Conservation (phyloP, 345 rosid genomes). For the Hypericum androsaemum region DNA sequence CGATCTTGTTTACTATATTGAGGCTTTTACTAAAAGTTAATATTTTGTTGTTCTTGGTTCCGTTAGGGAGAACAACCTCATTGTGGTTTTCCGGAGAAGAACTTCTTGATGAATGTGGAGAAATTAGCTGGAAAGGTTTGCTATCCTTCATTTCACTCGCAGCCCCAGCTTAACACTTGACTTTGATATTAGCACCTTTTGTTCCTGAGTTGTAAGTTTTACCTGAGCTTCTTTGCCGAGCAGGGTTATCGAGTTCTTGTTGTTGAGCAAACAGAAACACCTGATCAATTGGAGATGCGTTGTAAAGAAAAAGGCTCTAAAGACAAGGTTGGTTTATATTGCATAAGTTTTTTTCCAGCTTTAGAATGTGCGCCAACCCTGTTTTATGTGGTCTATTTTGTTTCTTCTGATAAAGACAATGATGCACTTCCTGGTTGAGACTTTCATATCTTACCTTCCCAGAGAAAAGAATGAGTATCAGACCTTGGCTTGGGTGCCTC, state of each 20-base stretch:
- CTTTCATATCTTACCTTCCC: too few relatives aligned
- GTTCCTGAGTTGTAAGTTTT: constrained; percentile 9
- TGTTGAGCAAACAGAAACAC: constrained; percentile 96
- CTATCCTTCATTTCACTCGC: constrained; percentile 11
- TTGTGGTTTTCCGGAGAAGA: constrained; percentile 98
- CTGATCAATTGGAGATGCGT: constrained; percentile 91
- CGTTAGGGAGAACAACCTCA: constrained; percentile 97
- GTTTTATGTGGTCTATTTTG: too few relatives aligned
- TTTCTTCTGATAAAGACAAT: too few relatives aligned
- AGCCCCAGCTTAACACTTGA: constrained; percentile 1
- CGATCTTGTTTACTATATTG: neutral
- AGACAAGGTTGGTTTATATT: constrained; percentile 53
- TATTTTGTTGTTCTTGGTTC: constrained; percentile 14
- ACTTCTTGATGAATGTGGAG: constrained; percentile 78
- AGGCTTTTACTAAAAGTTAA: neutral
- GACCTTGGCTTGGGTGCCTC: too few relatives aligned
- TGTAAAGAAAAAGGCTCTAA: constrained; percentile 81
- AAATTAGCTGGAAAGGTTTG: constrained; percentile 89
- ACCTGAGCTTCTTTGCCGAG: constrained; percentile 20
- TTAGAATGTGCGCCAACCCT: neutral
- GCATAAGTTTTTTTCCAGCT: neutral
- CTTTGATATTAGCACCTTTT: constrained; percentile 11
- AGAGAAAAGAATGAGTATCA: too few relatives aligned
- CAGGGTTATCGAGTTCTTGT: constrained; percentile 98
- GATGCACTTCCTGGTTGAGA: too few relatives aligned